phyloP scores from a whole-genome alignment of 306 rosid species.

The Adenanthera pavonina region DNA sequence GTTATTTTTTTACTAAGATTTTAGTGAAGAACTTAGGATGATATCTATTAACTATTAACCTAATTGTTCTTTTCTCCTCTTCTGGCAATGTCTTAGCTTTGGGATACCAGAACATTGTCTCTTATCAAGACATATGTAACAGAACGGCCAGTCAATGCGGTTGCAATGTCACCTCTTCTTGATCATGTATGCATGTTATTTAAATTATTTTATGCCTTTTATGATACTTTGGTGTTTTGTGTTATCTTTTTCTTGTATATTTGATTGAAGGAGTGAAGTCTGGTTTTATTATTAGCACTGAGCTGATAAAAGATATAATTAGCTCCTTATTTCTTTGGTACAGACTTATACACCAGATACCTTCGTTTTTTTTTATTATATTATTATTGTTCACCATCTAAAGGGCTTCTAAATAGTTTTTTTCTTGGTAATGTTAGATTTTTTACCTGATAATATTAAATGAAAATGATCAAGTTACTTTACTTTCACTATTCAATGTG shows the following conservation, averaged over 20 bases:
- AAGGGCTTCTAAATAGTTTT: not conserved
- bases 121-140: slow-evolving; percentile 87
- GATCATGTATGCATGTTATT: slow-evolving; percentile 73
- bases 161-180: slow-evolving; percentile 86
- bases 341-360: not conserved
- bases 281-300: too few relatives aligned
- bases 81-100: slow-evolving; percentile 56
- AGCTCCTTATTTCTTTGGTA: not conserved
- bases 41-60: not conserved
- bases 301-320: too few relatives aligned
- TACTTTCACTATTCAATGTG: not conserved
- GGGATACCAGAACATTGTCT: slow-evolving; percentile 86
- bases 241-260: not conserved
- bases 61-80: slow-evolving; percentile 2
- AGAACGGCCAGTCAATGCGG: slow-evolving; percentile 92
- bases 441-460: not conserved
- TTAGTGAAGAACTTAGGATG: not conserved
- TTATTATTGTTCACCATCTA: not conserved
- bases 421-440: too few relatives aligned
- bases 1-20: not conserved
- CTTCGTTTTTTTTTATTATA: not conserved
- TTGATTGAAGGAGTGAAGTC: not conserved
- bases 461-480: not conserved
- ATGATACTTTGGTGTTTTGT: not conserved
- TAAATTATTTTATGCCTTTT: not conserved